Evolutionary conservation across 2,329 filamentous ascomycete species (phyloP).

Genomic region (Cladophialophora bantiana): DNA sequence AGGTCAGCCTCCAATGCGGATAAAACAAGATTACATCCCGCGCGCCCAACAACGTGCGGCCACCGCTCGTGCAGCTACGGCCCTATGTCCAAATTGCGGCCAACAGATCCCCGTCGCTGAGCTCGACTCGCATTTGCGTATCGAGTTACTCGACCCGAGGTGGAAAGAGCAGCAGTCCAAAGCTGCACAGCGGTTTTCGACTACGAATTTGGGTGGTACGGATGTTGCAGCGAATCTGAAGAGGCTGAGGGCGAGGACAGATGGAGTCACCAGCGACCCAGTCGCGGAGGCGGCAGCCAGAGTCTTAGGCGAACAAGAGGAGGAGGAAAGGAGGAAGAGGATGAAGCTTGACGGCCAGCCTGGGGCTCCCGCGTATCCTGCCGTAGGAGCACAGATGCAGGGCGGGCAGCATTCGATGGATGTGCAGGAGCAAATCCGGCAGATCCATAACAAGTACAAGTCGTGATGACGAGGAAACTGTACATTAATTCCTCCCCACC

Average conservation of each 20-base stretch:
- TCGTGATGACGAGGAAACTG: constrained; percentile 24
- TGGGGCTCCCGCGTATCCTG: constrained; percentile 41
- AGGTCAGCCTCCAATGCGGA: constrained; percentile 71
- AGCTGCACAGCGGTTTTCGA: constrained; percentile 80
- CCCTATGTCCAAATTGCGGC: constrained; percentile 90
- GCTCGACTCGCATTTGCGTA: constrained; percentile 90
- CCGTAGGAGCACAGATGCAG: constrained; percentile 42
- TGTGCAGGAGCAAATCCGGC: constrained; percentile 83
- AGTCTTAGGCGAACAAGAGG: constrained; percentile 74
- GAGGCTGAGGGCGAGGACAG: constrained; percentile 83
- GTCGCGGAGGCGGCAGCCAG: constrained; percentile 50
- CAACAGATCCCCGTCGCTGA: constrained; percentile 87
- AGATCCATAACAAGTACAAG: constrained; percentile 57
- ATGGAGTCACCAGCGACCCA: constrained; percentile 63
- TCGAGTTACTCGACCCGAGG: constrained; percentile 88
- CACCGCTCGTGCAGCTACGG: constrained; percentile 61
- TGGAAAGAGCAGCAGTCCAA: constrained; percentile 97
- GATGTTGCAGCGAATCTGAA: constrained; percentile 96
- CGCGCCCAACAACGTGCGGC: constrained; percentile 75
- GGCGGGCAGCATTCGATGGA: constrained; percentile 60
- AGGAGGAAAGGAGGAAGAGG: constrained; percentile 75
- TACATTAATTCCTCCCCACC: not conserved
- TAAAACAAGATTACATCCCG: constrained; percentile 91
- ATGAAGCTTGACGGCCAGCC: constrained; percentile 60
- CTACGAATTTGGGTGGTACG: constrained; percentile 82